phyloP scores from a whole-genome alignment of 176 grass and related monocot genomes.

The Leersia perrieri region DNA sequence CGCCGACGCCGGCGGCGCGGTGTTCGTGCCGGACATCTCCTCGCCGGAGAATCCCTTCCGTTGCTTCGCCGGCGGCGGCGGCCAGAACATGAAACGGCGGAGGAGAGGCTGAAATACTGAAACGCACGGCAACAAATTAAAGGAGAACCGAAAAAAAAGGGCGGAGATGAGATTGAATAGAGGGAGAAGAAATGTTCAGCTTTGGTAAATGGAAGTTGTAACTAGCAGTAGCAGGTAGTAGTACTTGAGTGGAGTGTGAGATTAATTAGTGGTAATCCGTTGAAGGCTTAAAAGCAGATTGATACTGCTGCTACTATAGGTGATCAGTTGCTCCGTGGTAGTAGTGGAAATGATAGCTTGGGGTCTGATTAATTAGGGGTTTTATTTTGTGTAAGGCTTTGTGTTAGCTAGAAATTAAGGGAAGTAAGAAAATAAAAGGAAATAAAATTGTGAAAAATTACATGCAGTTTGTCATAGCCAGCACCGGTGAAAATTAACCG shows the following conservation, averaged over 20 bases:
- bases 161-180: too few species aligned
- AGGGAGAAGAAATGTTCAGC: not conserved
- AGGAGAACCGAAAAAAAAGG: too few species aligned
- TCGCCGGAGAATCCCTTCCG: conserved; percentile 44
- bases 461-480: too few species aligned
- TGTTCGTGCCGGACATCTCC: conserved; percentile 62
- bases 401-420: not conserved
- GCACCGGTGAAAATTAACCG: too few species aligned
- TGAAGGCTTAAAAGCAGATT: not conserved
- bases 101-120: conserved; percentile 23
- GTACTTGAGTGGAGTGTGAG: not conserved
- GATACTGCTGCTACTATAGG: not conserved
- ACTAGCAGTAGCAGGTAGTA: not conserved
- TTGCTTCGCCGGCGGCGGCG: conserved; percentile 30
- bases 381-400: not conserved
- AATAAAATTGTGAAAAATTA: not conserved
- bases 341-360: not conserved
- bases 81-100: conserved; percentile 34
- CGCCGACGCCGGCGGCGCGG: not conserved
- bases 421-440: not conserved
- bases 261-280: not conserved
- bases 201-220: not conserved
- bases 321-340: not conserved
- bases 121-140: not conserved
- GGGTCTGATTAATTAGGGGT: not conserved